Conservation (phyloP, 73 alveolate species). For the Stentor roeselii region DNA sequence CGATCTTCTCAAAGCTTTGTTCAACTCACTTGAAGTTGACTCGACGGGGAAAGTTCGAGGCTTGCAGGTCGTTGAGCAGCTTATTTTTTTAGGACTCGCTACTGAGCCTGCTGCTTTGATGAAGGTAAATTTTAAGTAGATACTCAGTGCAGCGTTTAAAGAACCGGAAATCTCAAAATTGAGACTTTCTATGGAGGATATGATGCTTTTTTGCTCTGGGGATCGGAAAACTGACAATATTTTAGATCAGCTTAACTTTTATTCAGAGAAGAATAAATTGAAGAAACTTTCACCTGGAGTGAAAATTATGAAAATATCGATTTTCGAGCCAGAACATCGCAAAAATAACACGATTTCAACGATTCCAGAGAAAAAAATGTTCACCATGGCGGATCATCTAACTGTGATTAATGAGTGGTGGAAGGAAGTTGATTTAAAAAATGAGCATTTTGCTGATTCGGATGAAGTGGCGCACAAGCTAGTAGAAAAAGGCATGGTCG, state of each 20-base stretch:
- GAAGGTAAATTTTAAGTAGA: neutral
- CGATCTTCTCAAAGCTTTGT: neutral
- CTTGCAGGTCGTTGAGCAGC: constrained; percentile 1
- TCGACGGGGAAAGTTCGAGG: neutral
- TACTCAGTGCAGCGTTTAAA: constrained; percentile 17
- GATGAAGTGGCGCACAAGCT: constrained; percentile 10
- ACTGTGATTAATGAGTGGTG: constrained; percentile 13
- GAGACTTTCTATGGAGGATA: neutral
- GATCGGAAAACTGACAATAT: constrained; percentile 16
- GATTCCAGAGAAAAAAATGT: neutral
- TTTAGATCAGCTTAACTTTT: neutral
- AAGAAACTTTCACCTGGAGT: neutral
- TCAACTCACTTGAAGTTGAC: neutral
- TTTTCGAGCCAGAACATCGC: neutral
- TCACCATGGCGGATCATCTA: constrained; percentile 25
- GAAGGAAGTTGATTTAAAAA: constrained; percentile 3
- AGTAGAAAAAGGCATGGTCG: constrained; percentile 8
- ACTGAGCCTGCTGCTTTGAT: constrained; percentile 27
- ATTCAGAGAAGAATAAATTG: neutral
- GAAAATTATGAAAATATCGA: neutral
- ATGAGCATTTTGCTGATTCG: neutral
- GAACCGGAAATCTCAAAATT: neutral
- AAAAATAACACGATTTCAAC: neutral
- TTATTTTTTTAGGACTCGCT: constrained; percentile 18
- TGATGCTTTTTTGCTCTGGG: constrained; percentile 27